A percentile compares a stretch with the other conserved stretches of the same genome.
These are phyloP conservation scores for Forsythia suspensa DNA, from an alignment of 257 asterid genomes.

Conservation along the genomic window DNA sequence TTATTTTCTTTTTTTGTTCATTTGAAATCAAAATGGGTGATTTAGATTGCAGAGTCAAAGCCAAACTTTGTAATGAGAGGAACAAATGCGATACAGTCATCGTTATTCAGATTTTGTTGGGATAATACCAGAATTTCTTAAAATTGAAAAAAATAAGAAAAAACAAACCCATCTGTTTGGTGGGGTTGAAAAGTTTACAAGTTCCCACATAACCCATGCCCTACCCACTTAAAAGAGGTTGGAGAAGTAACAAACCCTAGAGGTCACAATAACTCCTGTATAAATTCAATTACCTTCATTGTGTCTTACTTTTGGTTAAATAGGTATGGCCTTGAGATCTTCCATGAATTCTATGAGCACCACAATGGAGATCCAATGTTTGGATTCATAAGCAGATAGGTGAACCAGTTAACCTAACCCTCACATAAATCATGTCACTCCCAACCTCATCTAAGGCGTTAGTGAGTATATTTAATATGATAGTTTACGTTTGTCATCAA, in stretches of 20 bases:
- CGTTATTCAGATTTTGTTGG: no score
- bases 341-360: neutral
- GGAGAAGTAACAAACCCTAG: neutral
- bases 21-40: neutral
- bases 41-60: neutral
- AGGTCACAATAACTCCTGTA: neutral
- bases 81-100: no score
- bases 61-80: no score
- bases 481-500: neutral
- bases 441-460: constrained; percentile 9
- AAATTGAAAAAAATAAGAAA: no score
- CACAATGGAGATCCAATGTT: neutral
- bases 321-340: neutral
- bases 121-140: no score
- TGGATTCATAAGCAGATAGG: neutral
- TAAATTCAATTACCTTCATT: neutral
- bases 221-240: neutral
- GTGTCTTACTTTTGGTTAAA: constrained; percentile 9
- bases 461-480: constrained; percentile 5
- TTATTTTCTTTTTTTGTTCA: neutral
- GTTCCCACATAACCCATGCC: neutral
- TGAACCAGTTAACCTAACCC: neutral
- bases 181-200: neutral
- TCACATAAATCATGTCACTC: neutral
- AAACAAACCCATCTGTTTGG: no score